Conservation (phyloP, 2,329 filamentous ascomycete genomes). For the Ceratocystiopsis sp. region DNA sequence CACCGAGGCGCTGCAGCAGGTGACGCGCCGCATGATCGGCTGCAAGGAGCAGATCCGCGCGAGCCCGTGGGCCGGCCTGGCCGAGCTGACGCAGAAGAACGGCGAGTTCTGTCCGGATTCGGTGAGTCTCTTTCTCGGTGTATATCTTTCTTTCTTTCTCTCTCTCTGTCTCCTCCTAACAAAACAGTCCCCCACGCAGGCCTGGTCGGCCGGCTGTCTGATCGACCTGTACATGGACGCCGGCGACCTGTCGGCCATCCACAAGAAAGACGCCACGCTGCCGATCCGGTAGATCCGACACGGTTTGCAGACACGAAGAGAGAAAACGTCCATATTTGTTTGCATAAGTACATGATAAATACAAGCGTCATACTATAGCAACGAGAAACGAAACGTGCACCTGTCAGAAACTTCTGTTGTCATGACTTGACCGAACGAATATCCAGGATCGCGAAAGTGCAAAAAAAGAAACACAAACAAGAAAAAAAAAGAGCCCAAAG, state of each 20-base stretch:
- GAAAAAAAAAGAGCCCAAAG: neutral
- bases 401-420: no score
- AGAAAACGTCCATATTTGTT: no score
- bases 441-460: neutral
- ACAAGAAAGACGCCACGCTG: slow-evolving; percentile 16
- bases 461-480: neutral
- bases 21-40: slow-evolving; percentile 63
- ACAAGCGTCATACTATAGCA: no score
- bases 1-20: slow-evolving; percentile 85
- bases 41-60: slow-evolving; percentile 73
- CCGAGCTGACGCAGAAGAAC: slow-evolving; percentile 83
- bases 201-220: slow-evolving; percentile 88
- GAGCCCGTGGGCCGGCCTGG: slow-evolving; percentile 76
- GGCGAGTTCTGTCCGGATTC: slow-evolving; percentile 77
- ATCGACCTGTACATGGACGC: slow-evolving; percentile 96
- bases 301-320: no score
- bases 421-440: neutral
- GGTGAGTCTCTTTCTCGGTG: slow-evolving; percentile 33
- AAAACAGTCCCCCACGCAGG: slow-evolving; percentile 73
- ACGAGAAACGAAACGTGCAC: no score
- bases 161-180: slow-evolving; percentile 4
- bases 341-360: no score
- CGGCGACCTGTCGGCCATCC: slow-evolving; percentile 24
- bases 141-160: neutral
- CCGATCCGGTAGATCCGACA: neutral